Base-by-base conservation (phyloP, 116 monocot genomes). In the Cymodocea nodosa region DNA sequence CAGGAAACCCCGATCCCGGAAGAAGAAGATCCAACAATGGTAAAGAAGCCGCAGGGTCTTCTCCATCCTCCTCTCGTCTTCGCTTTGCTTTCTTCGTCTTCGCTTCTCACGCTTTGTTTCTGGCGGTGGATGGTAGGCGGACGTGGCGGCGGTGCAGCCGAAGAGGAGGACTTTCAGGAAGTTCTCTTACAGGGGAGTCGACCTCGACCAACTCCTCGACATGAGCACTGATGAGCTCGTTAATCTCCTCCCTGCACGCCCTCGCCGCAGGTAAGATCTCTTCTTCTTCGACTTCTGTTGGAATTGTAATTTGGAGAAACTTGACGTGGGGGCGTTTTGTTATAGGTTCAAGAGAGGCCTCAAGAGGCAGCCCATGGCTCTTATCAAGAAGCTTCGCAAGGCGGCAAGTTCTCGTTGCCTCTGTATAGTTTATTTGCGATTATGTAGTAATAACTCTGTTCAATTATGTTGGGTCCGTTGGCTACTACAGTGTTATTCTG, bases 101-200 rank as follows among this genome's bases (percentile, higher is more conserved):
- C 30, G 1, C 30, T 30, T 30, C 30, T 30, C 30, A 30, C 30
- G 30, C 30, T 30, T 30, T 30, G 30, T 3, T 30, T 30, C 30
- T 30, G 30, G 30, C 30, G 30, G 30, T 3, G 30, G 30, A 30
- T 30, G 30, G 64, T 53, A 67, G 85, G 79, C 79, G 54, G 82
- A 82, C 15, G 65, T 64, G 0, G 72, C 79, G 53, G 72, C 55
- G 6, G 70, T 74, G 23, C 73, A 71, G 82, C 80, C 83, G 66
- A 80, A 85, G 83, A 85, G 83, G 74, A 83, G 85, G 74, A 85
- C 83, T 35, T 89, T 89, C 65, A 71, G 79, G 74, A 89, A 89
- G 71, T 89, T 80, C 74, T 71, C 74, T 52, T 89, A 76, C 83
- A 44, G 80, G 10, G 85, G 85, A 16, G 85, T 89, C 13, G 83